phyloP scores from a whole-genome alignment of 1,284 basidiomycete genomes.

The Athelia sp. region DNA sequence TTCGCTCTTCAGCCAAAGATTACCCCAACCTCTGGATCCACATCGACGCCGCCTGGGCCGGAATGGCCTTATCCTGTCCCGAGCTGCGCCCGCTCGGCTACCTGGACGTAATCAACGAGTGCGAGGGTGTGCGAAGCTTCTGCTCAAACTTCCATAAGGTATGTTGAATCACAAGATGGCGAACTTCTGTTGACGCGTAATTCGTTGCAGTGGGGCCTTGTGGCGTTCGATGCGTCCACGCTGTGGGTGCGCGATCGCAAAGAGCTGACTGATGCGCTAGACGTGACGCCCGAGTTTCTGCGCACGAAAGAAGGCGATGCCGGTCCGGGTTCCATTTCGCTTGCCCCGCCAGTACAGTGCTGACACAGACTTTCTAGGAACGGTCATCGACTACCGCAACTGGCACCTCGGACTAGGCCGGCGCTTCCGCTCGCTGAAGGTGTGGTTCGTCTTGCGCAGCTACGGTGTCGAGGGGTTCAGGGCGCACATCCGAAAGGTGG shows the following conservation, averaged over 20 bases:
- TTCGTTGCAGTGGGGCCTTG: slow-evolving; percentile 78
- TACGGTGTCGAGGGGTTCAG: slow-evolving; percentile 80
- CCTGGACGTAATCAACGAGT: slow-evolving; percentile 73
- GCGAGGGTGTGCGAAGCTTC: slow-evolving; percentile 71
- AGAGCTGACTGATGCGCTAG: slow-evolving; percentile 76
- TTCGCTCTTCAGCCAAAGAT: slow-evolving; percentile 18
- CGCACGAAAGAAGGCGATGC: slow-evolving; percentile 71
- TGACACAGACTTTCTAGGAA: too few species aligned
- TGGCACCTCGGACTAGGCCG: slow-evolving; percentile 90
- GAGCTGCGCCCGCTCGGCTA: slow-evolving; percentile 65
- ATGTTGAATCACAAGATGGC: too few species aligned
- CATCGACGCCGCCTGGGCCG: slow-evolving; percentile 92
- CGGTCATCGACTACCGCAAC: slow-evolving; percentile 90
- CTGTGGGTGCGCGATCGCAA: slow-evolving; percentile 77
- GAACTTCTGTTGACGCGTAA: too few species aligned
- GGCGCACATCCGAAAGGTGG: slow-evolving; percentile 63
- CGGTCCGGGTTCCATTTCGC: too few species aligned
- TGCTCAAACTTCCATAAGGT: slow-evolving; percentile 94
- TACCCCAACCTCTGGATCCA: slow-evolving; percentile 81
- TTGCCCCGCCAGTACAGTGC: too few species aligned
- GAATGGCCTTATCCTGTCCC: slow-evolving; percentile 73
- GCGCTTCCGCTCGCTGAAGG: slow-evolving; percentile 85
- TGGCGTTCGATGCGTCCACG: slow-evolving; percentile 83
- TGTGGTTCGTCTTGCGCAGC: slow-evolving; percentile 90
- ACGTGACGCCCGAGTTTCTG: slow-evolving; percentile 85